phyloP scores from a whole-genome alignment of 768 basidiomycete species.

The Tubosaeta sp. region DNA sequence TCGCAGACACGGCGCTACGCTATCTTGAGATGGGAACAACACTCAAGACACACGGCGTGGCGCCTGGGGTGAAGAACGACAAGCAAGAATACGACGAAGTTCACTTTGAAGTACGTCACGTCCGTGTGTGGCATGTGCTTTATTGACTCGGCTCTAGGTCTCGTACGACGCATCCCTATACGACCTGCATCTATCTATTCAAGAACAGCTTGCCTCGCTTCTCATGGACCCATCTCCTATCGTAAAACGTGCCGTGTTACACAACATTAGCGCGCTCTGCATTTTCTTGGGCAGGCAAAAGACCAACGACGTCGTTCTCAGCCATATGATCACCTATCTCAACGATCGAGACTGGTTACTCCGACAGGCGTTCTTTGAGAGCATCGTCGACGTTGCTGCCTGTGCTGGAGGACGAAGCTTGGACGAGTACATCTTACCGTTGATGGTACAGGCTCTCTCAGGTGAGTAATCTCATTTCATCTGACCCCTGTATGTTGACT shows the following conservation, averaged over 20 bases:
- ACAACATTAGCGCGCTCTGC: conserved; percentile 84
- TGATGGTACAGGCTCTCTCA: conserved; percentile 93
- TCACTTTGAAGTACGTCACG: conserved; percentile 65
- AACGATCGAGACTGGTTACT: conserved; percentile 93
- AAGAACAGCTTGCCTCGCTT: conserved; percentile 82
- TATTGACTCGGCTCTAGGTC: conserved; percentile 46
- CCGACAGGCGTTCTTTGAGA: conserved; percentile 90
- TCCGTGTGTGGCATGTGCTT: neutral
- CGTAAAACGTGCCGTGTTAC: conserved; percentile 87
- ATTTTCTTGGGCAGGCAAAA: conserved; percentile 90
- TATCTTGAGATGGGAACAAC: conserved; percentile 95
- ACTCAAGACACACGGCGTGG: conserved; percentile 73
- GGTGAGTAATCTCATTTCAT: conserved; percentile 44
- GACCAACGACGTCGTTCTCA: conserved; percentile 92
- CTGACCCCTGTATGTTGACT: conserved; percentile 3
- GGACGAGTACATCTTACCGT: conserved; percentile 94
- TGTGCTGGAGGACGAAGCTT: conserved; percentile 88
- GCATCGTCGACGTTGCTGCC: conserved; percentile 91
- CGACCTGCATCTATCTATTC: conserved; percentile 80
- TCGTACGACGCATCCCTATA: conserved; percentile 86
- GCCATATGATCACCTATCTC: conserved; percentile 78
- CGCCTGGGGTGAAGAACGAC: conserved; percentile 40
- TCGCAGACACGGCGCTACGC: conserved; percentile 82
- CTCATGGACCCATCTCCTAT: conserved; percentile 86
- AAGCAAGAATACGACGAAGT: conserved; percentile 71